These are phyloP conservation scores for Solanum raphanifolium DNA, from an alignment of 257 asterid genomes.

Conservation along the genomic window DNA sequence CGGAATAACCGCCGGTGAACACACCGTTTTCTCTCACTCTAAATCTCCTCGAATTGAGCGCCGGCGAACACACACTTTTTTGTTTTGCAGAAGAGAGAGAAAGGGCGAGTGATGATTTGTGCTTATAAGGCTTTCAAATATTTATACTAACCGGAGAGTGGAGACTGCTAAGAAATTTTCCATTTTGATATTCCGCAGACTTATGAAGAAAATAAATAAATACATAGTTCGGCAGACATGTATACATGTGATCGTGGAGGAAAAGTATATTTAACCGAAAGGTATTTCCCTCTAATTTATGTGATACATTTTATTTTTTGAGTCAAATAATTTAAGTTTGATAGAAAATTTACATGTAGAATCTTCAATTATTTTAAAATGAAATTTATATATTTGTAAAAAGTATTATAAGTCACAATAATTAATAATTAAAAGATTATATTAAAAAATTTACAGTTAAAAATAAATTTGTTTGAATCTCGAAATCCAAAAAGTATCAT, in stretches of 20 bases:
- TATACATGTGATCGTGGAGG: neutral
- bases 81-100: neutral
- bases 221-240: neutral
- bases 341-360: accelerated
- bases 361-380: too few species aligned
- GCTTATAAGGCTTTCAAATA: neutral
- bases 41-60: neutral
- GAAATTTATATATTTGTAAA: too few species aligned
- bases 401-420: accelerated
- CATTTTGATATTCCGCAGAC: neutral
- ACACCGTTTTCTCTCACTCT: neutral
- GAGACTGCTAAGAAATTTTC: neutral
- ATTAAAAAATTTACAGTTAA: accelerated
- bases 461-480: accelerated
- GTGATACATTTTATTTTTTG: too few species aligned
- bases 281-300: accelerated
- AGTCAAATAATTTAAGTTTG: accelerated
- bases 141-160: neutral
- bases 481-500: accelerated
- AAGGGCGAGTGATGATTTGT: neutral
- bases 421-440: too few species aligned
- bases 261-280: too few species aligned
- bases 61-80: neutral
- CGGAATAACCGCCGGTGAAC: neutral
- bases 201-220: neutral